Conservation (phyloP, 1,284 basidiomycete species). For the Meripilus lineatus region DNA sequence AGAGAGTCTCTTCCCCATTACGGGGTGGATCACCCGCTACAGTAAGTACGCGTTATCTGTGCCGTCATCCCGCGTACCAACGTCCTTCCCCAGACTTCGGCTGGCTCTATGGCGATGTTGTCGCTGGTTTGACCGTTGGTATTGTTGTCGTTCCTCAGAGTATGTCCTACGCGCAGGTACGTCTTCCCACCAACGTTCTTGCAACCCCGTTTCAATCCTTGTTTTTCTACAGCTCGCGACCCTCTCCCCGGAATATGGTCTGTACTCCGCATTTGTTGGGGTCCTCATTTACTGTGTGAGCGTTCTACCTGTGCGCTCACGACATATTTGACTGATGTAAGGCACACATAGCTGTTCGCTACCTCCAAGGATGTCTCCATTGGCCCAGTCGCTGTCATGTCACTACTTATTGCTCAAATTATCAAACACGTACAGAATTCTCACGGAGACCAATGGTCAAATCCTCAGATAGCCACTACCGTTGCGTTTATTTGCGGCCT, state of each 20-base stretch:
- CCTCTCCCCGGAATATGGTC: conserved; percentile 83
- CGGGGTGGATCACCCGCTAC: conserved; percentile 81
- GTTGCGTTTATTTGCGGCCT: conserved; percentile 90
- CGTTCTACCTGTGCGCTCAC: conserved; percentile 21
- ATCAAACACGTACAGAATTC: conserved; percentile 58
- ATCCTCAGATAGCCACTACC: conserved; percentile 78
- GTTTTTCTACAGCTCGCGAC: conserved; percentile 63
- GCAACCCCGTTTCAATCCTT: conserved; percentile 1
- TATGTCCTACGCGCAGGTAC: conserved; percentile 76
- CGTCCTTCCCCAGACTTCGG: conserved; percentile 46
- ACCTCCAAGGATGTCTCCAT: conserved; percentile 96
- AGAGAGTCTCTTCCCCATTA: conserved; percentile 73
- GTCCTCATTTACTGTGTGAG: conserved; percentile 76
- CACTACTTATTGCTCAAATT: conserved; percentile 82
- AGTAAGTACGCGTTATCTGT: conserved; percentile 41
- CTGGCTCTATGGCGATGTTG: conserved; percentile 77
- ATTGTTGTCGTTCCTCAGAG: conserved; percentile 88
- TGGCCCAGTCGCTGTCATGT: conserved; percentile 97
- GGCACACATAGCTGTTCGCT: conserved; percentile 65
- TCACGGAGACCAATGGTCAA: conserved; percentile 52
- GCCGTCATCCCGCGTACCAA: conserved; percentile 13
- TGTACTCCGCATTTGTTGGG: conserved; percentile 95
- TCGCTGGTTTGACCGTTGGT: conserved; percentile 89
- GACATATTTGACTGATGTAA: conserved; percentile 8
- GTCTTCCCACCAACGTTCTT: conserved; percentile 6